Base-by-base conservation (phyloP, 495 filamentous ascomycete species). In the Hyaloscypha variabilis region DNA sequence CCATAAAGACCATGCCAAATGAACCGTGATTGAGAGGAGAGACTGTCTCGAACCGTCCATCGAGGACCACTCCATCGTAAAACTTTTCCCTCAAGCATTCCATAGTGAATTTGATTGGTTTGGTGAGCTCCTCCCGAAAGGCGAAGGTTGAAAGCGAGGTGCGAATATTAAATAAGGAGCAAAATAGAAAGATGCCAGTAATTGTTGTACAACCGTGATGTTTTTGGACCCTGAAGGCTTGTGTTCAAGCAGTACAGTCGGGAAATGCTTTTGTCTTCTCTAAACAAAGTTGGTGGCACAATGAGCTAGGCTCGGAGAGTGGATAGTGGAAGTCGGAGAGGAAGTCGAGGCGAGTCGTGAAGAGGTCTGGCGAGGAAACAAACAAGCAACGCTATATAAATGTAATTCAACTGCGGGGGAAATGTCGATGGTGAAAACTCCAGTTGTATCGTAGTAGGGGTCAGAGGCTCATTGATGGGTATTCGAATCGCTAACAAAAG, bases 21-120 rank as follows among this genome's bases (percentile, higher is more conserved):
- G 95, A 99, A 71, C 95, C 95, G 84, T 97, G 92, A 74, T 99
- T 98, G 79, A 99, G 91, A 46, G 94, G 93, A 71, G 93, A 91
- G 72, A 97, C 81, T 49, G 92, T 94, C 76, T 90, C 85, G 76
- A 95, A 99, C 63, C 96, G 93, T 69, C 90, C 91, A 77, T 90
- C 88, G 76, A 95, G 82, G 63, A 95, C 71, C 73, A 88, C 83
- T 60, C 90, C 91, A 76, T 88, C 78, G 63, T 85, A 79, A 75
- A 95, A 94, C 65, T 81, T 82, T 77, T 90, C 85, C 74, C 86
- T 87, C 75, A 93, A 82, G 82, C 88, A 94, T 75, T 92, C 91
- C 91, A 95, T 93, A 63, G 71, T 76, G 71, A 75, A 73, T 71
- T 71, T 71, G 75, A 26, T 8, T 23, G 26, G 28, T 26, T 24